Conservation (phyloP, 306 rosid genomes). For the Luffa aegyptiaca region DNA sequence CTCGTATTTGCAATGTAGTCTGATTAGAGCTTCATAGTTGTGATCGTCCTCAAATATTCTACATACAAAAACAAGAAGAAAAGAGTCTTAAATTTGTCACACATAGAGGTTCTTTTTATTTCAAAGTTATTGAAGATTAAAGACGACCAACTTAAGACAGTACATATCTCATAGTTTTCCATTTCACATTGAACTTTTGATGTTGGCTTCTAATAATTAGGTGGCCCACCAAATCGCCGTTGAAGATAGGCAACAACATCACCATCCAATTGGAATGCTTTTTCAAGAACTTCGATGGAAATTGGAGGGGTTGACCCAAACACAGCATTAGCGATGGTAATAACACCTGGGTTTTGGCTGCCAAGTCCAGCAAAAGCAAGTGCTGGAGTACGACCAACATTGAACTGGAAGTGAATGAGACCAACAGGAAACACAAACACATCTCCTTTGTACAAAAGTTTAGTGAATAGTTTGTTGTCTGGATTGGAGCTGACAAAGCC, state of each 20-base stretch:
- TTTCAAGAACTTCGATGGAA: not conserved
- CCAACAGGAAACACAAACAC: constrained; percentile 13
- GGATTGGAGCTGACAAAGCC: constrained; percentile 11
- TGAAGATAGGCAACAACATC: constrained; percentile 2
- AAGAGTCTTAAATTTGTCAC: too few relatives aligned
- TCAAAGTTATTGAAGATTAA: too few relatives aligned
- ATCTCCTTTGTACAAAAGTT: constrained; percentile 6
- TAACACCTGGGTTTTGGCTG: constrained; percentile 11
- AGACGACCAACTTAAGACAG: too few relatives aligned
- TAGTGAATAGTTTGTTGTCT: not conserved
- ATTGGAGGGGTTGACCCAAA: constrained; percentile 3
- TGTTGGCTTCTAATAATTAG: too few relatives aligned
- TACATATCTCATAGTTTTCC: too few relatives aligned
- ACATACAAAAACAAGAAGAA: too few relatives aligned
- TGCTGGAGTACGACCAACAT: not conserved
- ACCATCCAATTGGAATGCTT: constrained; percentile 10
- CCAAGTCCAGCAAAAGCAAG: constrained; percentile 13
- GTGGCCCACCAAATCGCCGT: not conserved
- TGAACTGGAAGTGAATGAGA: constrained; percentile 14
- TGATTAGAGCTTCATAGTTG: too few relatives aligned
- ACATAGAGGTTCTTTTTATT: too few relatives aligned
- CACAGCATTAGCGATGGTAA: constrained; percentile 5
- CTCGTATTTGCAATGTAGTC: too few relatives aligned
- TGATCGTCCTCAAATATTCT: too few relatives aligned
- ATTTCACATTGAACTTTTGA: too few relatives aligned